Evolutionary conservation across 1,284 basidiomycete genomes (phyloP).

Genomic region (Fomitopsis betulina): DNA sequence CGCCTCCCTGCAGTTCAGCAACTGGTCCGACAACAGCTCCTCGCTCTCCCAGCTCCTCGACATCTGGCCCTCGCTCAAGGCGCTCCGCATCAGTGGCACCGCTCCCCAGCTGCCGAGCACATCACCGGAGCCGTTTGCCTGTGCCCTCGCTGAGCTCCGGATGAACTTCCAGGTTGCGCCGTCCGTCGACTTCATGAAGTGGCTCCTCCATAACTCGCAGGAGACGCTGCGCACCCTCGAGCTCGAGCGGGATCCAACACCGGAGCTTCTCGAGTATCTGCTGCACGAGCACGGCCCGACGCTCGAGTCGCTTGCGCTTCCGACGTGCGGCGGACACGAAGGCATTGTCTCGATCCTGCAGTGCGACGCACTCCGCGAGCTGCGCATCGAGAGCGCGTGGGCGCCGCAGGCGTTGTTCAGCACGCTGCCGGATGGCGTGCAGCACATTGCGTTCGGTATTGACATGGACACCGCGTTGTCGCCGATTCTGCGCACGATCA

Average conservation of each 20-base stretch:
- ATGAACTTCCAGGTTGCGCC: slow-evolving; percentile 59
- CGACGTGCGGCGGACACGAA: slow-evolving; percentile 45
- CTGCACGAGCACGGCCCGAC: slow-evolving; percentile 40
- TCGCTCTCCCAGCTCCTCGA: slow-evolving; percentile 58
- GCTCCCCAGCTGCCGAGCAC: slow-evolving; percentile 45
- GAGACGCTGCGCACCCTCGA: slow-evolving; percentile 47
- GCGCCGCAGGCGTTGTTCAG: slow-evolving; percentile 42
- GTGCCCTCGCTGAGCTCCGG: slow-evolving; percentile 45
- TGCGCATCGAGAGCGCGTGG: slow-evolving; percentile 48
- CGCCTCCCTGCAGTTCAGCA: slow-evolving; percentile 53
- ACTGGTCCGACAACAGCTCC: slow-evolving; percentile 62
- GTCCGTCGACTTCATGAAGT: slow-evolving; percentile 54
- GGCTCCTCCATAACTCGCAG: slow-evolving; percentile 58
- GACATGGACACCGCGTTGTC: slow-evolving; percentile 49
- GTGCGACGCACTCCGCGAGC: slow-evolving; percentile 45
- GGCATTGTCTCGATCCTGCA: slow-evolving; percentile 40
- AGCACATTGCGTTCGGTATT: slow-evolving; percentile 55
- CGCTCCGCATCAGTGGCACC: slow-evolving; percentile 55
- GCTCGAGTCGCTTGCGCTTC: slow-evolving; percentile 52
- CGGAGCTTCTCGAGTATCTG: slow-evolving; percentile 48
- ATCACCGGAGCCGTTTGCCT: slow-evolving; percentile 39
- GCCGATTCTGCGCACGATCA: slow-evolving; percentile 35
- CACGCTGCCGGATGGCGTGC: slow-evolving; percentile 42
- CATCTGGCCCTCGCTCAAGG: slow-evolving; percentile 51
- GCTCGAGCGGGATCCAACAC: slow-evolving; percentile 51